Base-by-base conservation (phyloP, 345 rosid genomes). In the Excoecaria agallocha region DNA sequence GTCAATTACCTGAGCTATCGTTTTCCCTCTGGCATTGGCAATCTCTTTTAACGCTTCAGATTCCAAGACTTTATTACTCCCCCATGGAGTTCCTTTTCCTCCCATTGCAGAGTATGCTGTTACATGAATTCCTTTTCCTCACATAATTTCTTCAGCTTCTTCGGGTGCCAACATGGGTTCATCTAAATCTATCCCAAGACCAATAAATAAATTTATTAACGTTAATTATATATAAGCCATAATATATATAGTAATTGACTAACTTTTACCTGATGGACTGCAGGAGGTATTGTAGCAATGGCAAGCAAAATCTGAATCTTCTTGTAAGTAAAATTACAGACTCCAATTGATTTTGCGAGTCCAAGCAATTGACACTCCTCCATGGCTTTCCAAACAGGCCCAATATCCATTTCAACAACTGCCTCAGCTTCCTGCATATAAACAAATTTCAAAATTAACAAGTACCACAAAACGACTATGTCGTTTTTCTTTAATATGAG, bases 231-330 rank as follows among this genome's bases (percentile, higher is more conserved):
- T n/a, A n/a, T n/a, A n/a, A n/a, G n/a, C n/a, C n/a, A n/a, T n/a
- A n/a, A n/a, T n/a, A n/a, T n/a, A n/a, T n/a, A n/a, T n/a, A n/a
- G n/a, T n/a, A n/a, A n/a, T n/a, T n/a, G n/a, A n/a, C n/a, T n/a
- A n/a, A n/a, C n/a, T n/a, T 86, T 84, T 55, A 83, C 86, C 69
- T 87, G 87, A 64, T 84, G 82, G 9, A 84, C 84, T 5, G 66
- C 73, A 3, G 86, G 89, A 43, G 79, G 73, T 12, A 84, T 82
- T 45, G 43, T 76, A 25, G 85, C 81, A 0, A 45, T 24, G 37
- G 74, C 48, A 8, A 86, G 80, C 25, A 88, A 43, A 30, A 19
- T 58, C 25, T 76, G 70, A n/a, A 88, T 77, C 55, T 86, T 85
- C 60, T 80, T 78, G 65, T 76, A 24, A 0, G 82, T 63, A 22